Conservation (phyloP, 2,329 filamentous ascomycete species). For the Talaromyces sp. region DNA sequence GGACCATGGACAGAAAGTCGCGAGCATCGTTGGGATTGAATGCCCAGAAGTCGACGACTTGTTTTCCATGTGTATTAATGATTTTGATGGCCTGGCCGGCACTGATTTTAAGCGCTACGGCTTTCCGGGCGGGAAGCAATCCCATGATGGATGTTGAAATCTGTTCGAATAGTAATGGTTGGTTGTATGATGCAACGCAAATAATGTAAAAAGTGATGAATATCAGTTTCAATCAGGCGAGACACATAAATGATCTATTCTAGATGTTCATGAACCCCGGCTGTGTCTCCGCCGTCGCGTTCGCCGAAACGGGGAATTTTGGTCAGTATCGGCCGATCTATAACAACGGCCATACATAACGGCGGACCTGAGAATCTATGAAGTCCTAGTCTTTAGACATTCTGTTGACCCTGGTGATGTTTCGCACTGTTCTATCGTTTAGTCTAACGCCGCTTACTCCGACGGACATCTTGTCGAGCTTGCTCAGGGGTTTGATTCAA, state of each 20-base stretch:
- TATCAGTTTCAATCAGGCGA: background rate
- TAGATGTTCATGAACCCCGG: background rate
- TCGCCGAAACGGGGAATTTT: background rate
- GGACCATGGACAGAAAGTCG: slow-evolving; percentile 40
- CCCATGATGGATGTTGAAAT: slow-evolving; percentile 18
- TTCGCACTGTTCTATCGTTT: too few relatives aligned
- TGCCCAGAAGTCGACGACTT: slow-evolving; percentile 51
- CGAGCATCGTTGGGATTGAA: slow-evolving; percentile 37
- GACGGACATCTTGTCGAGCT: too few relatives aligned
- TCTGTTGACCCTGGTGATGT: too few relatives aligned
- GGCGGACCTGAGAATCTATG: background rate
- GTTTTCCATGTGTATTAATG: slow-evolving; percentile 48
- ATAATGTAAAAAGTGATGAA: background rate
- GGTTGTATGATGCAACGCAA: background rate
- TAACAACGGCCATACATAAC: background rate
- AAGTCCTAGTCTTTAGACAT: background rate
- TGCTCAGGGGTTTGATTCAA: background rate
- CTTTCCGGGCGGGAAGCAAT: slow-evolving; percentile 44
- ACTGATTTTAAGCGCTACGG: slow-evolving; percentile 37
- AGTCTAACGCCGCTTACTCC: too few relatives aligned
- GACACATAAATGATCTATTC: background rate
- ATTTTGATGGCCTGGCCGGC: slow-evolving; percentile 43
- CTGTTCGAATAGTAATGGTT: background rate
- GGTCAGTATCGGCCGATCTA: background rate
- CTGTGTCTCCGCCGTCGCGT: background rate